Evolutionary conservation across 495 filamentous ascomycete species (phyloP).

Genomic region (Penicillium lividum): DNA sequence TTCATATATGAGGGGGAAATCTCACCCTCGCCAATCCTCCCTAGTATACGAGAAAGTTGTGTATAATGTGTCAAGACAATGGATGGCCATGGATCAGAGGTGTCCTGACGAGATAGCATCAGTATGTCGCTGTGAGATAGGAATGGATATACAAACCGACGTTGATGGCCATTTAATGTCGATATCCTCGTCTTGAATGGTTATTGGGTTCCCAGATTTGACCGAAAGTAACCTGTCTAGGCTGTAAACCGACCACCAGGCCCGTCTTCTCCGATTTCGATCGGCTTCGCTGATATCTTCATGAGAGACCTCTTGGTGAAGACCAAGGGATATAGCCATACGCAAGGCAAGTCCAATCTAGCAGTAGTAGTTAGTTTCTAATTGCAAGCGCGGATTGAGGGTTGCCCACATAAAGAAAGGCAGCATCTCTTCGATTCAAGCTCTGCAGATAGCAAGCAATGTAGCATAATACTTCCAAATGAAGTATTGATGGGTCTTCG

Average conservation of each 20-base stretch:
- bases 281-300: conserved; percentile 32
- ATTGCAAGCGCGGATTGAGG: not conserved
- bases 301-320: conserved; percentile 50
- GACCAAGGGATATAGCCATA: conserved; percentile 53
- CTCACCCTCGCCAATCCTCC: conserved; percentile 42
- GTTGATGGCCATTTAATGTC: conserved; percentile 41
- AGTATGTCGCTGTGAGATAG: conserved; percentile 5
- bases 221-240: conserved; percentile 50
- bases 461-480: conserved; percentile 52
- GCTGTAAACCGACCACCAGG: conserved; percentile 57
- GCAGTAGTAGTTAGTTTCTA: conserved; percentile 2
- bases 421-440: conserved; percentile 50
- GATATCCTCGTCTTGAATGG: conserved; percentile 53
- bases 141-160: conserved; percentile 17
- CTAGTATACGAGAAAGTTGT: conserved; percentile 45
- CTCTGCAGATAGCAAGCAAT: conserved; percentile 57
- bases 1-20: not conserved
- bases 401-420: conserved; percentile 44
- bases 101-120: conserved; percentile 20
- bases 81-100: conserved; percentile 42
- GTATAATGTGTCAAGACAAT: conserved; percentile 51
- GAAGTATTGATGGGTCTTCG: conserved; percentile 52
- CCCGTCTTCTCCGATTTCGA: conserved; percentile 46
- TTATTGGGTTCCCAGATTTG: conserved; percentile 53
- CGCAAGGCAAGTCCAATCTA: conserved; percentile 51